Evolutionary conservation across 768 basidiomycete species (phyloP), one percentile per base, ranked within the genome.

Genomic region (Agaricus subrufescens): DNA sequence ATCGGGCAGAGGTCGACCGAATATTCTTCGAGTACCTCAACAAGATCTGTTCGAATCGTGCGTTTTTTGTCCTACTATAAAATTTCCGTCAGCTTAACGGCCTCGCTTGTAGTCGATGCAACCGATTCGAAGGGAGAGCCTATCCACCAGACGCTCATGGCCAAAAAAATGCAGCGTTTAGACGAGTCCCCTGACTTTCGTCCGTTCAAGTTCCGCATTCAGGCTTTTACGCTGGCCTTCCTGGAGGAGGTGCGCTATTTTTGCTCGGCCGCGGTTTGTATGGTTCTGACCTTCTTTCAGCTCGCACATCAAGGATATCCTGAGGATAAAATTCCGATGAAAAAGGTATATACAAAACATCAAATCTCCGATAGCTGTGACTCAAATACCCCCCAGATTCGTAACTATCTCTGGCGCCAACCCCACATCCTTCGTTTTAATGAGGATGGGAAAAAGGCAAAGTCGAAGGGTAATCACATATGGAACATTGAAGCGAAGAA

Each of bases 401-500:
- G 94, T 63, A 87, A 93, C 72, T 99, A 97, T 74, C 83, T 99
- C 49, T 99, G 96, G 96, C 86, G 85, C 58, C 92, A 95, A 63
- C 87, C 86, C 30, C 87, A 89, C 67, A 98, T 99, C 67, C 87
- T 94, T 29, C 90, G 96, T 30, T 98, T 95, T 77, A 99, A 99
- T 68, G 94, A 98, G 65, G 96, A 98, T 68, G 96, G 96, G 37
- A 98, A 98, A 72, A 99, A 99, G 74, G 91, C 95, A 25, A 99
- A 99, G 72, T 95, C 93, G 52, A 97, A 97, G 75, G 96, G 96
- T 46, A 99, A 99, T 72, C 96, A 98, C 65, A 97, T 98, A 62
- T 99, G 96, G 96, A 95, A 94, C 65, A 89, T 98, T 50, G 93
- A 98, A 64, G 96, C 94, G n/a, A 91, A 84, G 73, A 95, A 91